Conservation (phyloP, 495 filamentous ascomycete genomes). For the Lineolata rhizophorae region DNA sequence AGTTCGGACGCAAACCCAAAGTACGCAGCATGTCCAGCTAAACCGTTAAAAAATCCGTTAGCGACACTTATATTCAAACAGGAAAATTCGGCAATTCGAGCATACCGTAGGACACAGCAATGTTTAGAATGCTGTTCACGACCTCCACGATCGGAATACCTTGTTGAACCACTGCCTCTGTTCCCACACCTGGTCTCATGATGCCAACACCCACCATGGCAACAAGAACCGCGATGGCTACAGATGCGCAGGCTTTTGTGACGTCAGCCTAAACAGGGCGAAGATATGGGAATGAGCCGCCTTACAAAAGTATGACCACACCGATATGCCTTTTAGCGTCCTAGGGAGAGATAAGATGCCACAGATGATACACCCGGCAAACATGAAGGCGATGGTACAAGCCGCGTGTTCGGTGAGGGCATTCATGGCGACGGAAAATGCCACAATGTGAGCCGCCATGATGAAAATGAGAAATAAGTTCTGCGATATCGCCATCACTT, state of each 20-base stretch:
- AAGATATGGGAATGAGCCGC: conserved; percentile 14
- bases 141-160: conserved; percentile 6
- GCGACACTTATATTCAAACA: too few species aligned
- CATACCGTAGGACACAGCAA: conserved; percentile 56
- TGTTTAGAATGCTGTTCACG: conserved; percentile 46
- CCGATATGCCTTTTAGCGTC: conserved; percentile 34
- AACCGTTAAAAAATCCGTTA: too few species aligned
- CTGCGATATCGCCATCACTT: conserved; percentile 39
- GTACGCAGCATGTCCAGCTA: conserved; percentile 50
- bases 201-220: conserved; percentile 33
- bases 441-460: conserved; percentile 54
- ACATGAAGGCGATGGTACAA: conserved; percentile 45
- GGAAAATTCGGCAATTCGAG: too few species aligned
- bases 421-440: conserved; percentile 50
- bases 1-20: conserved; percentile 64
- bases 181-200: conserved; percentile 10
- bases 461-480: conserved; percentile 52
- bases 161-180: conserved; percentile 7
- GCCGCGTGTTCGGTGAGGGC: conserved; percentile 36
- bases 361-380: conserved; percentile 40
- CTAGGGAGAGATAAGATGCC: conserved; percentile 40
- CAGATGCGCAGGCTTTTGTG: conserved; percentile 44
- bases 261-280: too few species aligned
- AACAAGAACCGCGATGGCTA: conserved; percentile 40
- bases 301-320: conserved; percentile 39